Base-by-base conservation (phyloP, 2,329 filamentous ascomycete genomes). In the Nigrograna mackinnonii region DNA sequence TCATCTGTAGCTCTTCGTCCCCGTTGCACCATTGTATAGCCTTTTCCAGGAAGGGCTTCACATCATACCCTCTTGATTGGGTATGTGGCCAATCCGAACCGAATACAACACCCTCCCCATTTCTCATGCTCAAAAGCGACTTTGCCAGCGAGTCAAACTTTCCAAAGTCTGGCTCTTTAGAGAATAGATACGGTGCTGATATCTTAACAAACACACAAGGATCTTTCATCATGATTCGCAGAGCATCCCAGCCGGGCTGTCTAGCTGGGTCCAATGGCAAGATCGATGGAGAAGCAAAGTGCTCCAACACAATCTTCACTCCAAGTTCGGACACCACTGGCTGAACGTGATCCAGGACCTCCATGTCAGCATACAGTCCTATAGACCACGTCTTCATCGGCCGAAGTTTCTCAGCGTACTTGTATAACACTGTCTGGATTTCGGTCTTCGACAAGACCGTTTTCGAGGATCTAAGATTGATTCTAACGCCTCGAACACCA, bases 401-500 rank as follows among this genome's bases (percentile, higher is more conserved):
- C 7, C 71, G 65, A 18, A 83, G 72, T 24, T 75, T 64, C 20
- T 77, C 63, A 1, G 79, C 80, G 50, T 83, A 80, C 22, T 60
- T 55, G 21, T 64, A 60, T 26, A 84, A 57, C 2, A 62, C 68
- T 1, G 55, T 49, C 26, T 67, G 62, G 13, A 85, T 61, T 37
- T 76, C 70, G 0, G 52, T 50, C 2, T 66, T 58, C 13, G 59
- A 59, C 35, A 79, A 58, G 2, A 64, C 39, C 1, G 52, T 55
- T 4, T 74, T 75, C 9, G 75, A 72, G 0, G 79, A 83, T 46
- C 79, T 75, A 17, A 84, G 66, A 55, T 85, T 85, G 26, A 85
- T 55, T 13, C 82, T 73, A 5, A 83, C 76, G 6, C 80, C 82
- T 24, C 82, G 73, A 0, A 83, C 81, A 1, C 82, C 82, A 4